phyloP scores from a whole-genome alignment of 805 yeast species.

The Yarrowia sp. region DNA sequence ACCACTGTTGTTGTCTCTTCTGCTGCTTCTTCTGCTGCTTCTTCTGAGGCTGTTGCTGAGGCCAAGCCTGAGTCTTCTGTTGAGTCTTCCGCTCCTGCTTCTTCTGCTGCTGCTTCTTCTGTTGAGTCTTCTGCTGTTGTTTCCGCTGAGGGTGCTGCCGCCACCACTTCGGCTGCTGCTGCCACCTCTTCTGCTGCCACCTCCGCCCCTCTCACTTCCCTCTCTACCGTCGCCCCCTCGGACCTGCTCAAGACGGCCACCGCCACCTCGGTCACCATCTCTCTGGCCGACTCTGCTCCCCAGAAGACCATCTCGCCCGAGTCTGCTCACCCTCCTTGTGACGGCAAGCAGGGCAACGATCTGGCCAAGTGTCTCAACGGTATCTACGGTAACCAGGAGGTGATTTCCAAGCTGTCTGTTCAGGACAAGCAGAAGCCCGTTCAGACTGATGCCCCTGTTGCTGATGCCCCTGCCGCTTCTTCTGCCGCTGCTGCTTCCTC shows the following conservation, averaged over 20 bases:
- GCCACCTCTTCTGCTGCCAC: conserved; percentile 25
- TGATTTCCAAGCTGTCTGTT: neutral
- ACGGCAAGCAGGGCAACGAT: conserved; percentile 25
- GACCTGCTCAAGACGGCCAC: neutral
- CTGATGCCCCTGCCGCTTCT: neutral
- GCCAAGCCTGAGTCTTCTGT: neutral
- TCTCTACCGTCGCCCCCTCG: conserved; percentile 30
- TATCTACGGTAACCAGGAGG: conserved; percentile 10
- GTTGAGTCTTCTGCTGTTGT: neutral
- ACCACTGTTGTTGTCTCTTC: neutral
- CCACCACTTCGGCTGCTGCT: neutral
- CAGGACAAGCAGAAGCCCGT: conserved; percentile 2
- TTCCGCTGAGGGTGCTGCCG: neutral
- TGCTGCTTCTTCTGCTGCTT: neutral
- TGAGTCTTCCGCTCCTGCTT: neutral
- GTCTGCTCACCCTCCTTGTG: conserved; percentile 20
- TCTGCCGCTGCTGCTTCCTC: conserved; percentile 32
- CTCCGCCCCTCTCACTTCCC: neutral
- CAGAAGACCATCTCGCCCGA: conserved; percentile 28
- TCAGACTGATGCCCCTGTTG: neutral
- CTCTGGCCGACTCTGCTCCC: conserved; percentile 23
- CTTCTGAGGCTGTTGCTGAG: neutral
- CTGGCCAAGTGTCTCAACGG: conserved; percentile 28
- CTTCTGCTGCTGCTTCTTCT: neutral
- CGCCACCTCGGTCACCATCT: conserved; percentile 27